Base-by-base conservation (phyloP, 2,329 filamentous ascomycete species). In the Grosmannia clavigera region DNA sequence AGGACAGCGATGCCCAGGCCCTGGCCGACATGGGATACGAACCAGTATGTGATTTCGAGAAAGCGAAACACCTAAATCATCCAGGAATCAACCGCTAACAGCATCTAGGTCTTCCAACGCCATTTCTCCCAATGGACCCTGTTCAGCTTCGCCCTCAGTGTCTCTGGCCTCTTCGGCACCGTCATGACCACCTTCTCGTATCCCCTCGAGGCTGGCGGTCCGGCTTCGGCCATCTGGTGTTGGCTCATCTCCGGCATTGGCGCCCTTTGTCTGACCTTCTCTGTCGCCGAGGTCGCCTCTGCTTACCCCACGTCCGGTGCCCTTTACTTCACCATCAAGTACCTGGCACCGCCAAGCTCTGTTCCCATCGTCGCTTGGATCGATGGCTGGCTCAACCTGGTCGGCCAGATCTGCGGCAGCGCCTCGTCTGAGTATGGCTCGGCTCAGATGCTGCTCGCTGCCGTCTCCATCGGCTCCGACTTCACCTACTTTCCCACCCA, bases 111-210 rank as follows among this genome's bases (percentile, higher is more conserved):
- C 59, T 81, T 82, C 71, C 80, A 81, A 69, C 76, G 81, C 64
- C 79, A 83, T 65, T 84, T 84, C 60, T 81, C 80, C 60, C 71
- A 80, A 16, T 81, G 81, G 63, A 80, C 79, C 12, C 71, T 68
- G 63, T 81, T 84, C 69, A 83, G 80, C 58, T 84, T 83, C 66
- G 81, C 81, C 57, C 77, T 83, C 66, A 78, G 75, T 65, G 80
- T 83, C 65, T 77, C 74, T 56, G 80, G 80, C 52, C 73, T 82
- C 25, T 82, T 81, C 66, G 74, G 79, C 33, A 81, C 79, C 10
- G 75, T 80, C 61, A 76, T 78, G 65, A 81, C 80, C 3, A 83
- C 81, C 38, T 80, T 81, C 65, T 72, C 72, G 14, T 81, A 78
- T 65, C 79, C 80, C 1, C 72, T 83, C 31, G 69, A 71, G 52